phyloP scores from a whole-genome alignment of 2,329 filamentous ascomycete species.

The Curvularia lunata region DNA sequence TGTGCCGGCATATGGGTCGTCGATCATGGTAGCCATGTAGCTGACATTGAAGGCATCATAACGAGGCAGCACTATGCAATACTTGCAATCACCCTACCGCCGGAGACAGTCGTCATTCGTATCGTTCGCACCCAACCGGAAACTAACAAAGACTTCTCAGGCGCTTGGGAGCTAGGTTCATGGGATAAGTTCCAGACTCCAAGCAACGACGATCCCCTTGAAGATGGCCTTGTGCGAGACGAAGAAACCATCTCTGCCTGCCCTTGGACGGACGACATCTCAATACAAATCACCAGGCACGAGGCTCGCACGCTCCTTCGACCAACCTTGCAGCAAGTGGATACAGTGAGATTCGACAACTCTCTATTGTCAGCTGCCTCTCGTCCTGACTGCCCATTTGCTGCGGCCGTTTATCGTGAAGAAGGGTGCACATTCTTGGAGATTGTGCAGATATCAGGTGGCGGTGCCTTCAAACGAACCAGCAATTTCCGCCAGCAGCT shows the following conservation, averaged over 20 bases:
- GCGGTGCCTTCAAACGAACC: conserved; percentile 24
- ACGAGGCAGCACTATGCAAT: conserved; percentile 41
- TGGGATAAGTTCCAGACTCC: conserved; percentile 38
- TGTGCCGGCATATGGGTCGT: conserved; percentile 50
- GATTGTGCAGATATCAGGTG: conserved; percentile 23
- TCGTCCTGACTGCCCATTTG: conserved; percentile 20
- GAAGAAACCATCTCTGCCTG: conserved; percentile 44
- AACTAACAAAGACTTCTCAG: conserved; percentile 24
- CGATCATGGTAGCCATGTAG: conserved; percentile 34
- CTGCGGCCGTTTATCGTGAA: conserved; percentile 32
- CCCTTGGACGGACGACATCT: conserved; percentile 23
- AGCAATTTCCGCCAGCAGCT: conserved; percentile 22
- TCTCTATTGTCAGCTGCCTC: conserved; percentile 33
- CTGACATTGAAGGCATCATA: conserved; percentile 36
- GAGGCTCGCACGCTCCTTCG: conserved; percentile 35
- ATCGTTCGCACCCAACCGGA: conserved; percentile 33
- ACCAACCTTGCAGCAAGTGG: conserved; percentile 22
- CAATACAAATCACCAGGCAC: conserved; percentile 42
- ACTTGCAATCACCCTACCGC: conserved; percentile 48
- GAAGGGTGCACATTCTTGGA: conserved; percentile 30
- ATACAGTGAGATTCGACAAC: conserved; percentile 25
- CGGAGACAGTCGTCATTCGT: conserved; percentile 39
- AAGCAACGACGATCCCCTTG: conserved; percentile 25
- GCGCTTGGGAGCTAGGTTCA: conserved; percentile 31
- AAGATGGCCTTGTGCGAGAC: conserved; percentile 36